These are phyloP conservation scores for Euphorbia pulcherrima DNA, from an alignment of 345 rosid species.

Conservation along the genomic window DNA sequence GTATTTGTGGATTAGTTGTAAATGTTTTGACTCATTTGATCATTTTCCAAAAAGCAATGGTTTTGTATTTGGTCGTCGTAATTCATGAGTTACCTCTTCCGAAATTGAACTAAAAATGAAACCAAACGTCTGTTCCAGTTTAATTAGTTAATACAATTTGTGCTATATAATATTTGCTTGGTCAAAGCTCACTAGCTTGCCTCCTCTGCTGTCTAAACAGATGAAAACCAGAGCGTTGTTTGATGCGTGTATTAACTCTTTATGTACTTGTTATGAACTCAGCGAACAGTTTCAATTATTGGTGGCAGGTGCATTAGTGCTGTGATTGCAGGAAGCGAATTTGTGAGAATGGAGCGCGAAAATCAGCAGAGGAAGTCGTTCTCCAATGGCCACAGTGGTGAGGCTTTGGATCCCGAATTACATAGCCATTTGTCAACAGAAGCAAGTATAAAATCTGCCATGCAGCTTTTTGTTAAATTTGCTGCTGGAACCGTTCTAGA, in stretches of 20 bases:
- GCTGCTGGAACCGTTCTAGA: conserved; percentile 79
- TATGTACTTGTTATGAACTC: neutral
- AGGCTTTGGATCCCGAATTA: conserved; percentile 60
- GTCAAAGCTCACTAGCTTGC: conserved; percentile 4
- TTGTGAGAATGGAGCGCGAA: conserved; percentile 76
- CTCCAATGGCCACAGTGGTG: conserved; percentile 65
- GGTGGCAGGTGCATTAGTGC: conserved; percentile 80
- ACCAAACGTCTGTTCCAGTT: neutral
- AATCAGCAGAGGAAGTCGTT: conserved; percentile 64
- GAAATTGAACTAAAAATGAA: neutral
- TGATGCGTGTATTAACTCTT: neutral
- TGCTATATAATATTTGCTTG: neutral
- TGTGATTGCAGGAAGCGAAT: conserved; percentile 89
- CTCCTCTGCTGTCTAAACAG: neutral
- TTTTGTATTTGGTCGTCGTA: neutral
- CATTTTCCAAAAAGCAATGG: neutral
- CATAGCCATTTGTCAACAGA: conserved; percentile 66
- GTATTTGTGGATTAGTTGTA: neutral
- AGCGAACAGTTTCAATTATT: neutral
- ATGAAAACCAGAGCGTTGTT: neutral
- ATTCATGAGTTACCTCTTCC: neutral
- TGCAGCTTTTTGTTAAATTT: conserved; percentile 88
- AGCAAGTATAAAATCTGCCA: conserved; percentile 85
- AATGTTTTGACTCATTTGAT: neutral
- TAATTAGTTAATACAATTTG: neutral